phyloP scores from a whole-genome alignment of 2,329 filamentous ascomycete genomes.

The Fusarium globosum region DNA sequence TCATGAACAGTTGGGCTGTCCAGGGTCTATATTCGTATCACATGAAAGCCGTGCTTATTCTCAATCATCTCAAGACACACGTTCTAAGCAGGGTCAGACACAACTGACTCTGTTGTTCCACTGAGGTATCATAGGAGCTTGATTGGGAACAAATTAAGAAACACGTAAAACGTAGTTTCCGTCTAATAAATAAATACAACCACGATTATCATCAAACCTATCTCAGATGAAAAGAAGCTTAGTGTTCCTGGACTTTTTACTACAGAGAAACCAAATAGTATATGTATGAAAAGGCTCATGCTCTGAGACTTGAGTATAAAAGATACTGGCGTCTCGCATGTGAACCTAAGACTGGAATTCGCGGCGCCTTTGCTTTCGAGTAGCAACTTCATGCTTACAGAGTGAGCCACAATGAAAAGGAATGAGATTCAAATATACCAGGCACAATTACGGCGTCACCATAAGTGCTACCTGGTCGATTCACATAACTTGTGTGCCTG shows the following conservation, averaged over 20 bases:
- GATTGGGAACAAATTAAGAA: not conserved
- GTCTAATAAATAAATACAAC: not conserved
- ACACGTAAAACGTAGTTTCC: not conserved
- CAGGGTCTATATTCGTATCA: constrained; percentile 2
- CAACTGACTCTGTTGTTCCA: not conserved
- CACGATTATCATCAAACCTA: not conserved
- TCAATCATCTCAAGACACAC: not conserved
- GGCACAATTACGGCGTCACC: not conserved
- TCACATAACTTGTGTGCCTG: not conserved
- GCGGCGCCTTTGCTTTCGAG: not conserved
- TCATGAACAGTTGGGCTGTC: not conserved
- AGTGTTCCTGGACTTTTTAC: not conserved
- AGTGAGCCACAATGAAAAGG: not conserved
- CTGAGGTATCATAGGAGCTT: not conserved
- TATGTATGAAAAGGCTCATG: not conserved
- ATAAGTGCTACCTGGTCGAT: not conserved
- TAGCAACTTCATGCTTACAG: not conserved
- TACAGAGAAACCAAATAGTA: not conserved
- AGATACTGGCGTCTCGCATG: not conserved
- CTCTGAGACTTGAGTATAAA: too few relatives aligned
- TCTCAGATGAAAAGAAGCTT: not conserved
- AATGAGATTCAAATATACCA: not conserved
- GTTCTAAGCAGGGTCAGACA: not conserved
- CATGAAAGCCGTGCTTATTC: not conserved
- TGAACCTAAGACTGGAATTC: not conserved